Percentiles rank a stretch among this genome's conserved stretches.
These are phyloP conservation scores for Dothidotthia symphoricarpi DNA, from an alignment of 2,329 filamentous ascomycete genomes.

Conservation along the genomic window DNA sequence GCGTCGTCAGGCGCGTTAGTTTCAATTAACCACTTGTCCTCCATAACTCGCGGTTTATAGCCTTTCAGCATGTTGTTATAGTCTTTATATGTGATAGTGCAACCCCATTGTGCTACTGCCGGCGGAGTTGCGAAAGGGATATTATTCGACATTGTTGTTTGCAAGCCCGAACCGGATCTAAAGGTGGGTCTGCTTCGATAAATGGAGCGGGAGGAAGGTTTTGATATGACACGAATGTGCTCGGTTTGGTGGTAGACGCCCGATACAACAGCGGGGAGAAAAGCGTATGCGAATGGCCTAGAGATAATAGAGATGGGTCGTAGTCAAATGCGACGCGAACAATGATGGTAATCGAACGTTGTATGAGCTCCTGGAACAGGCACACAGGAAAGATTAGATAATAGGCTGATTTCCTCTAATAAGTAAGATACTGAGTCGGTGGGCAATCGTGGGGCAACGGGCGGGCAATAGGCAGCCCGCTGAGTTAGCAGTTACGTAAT, in stretches of 20 bases:
- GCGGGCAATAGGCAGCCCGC: too few relatives aligned
- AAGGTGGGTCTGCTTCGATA: background rate
- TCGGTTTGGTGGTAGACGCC: background rate
- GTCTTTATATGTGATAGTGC: constrained; percentile 10
- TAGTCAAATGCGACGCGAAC: too few relatives aligned
- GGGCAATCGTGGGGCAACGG: too few relatives aligned
- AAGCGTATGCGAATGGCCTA: constrained; percentile 3
- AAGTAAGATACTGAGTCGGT: too few relatives aligned
- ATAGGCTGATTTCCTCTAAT: too few relatives aligned
- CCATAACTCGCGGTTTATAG: constrained; percentile 7
- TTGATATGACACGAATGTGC: background rate
- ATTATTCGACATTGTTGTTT: constrained; percentile 2
- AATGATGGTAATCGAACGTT: too few relatives aligned
- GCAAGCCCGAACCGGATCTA: background rate
- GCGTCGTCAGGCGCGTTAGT: constrained; percentile 4
- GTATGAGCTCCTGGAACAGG: too few relatives aligned
- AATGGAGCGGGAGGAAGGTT: background rate
- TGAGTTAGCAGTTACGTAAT: too few relatives aligned
- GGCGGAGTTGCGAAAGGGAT: constrained; percentile 7
- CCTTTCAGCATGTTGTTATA: constrained; percentile 12
- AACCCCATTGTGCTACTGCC: constrained; percentile 10
- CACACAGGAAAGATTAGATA: too few relatives aligned
- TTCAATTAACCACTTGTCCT: constrained; percentile 8
- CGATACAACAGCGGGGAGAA: constrained; percentile 1
- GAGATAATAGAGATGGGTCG: constrained; percentile 3